A percentile compares a stretch with the other conserved stretches of the same genome.
Evolutionary conservation across 2,329 filamentous ascomycete species (phyloP).

Genomic region (Pochonia chlamydosporia): DNA sequence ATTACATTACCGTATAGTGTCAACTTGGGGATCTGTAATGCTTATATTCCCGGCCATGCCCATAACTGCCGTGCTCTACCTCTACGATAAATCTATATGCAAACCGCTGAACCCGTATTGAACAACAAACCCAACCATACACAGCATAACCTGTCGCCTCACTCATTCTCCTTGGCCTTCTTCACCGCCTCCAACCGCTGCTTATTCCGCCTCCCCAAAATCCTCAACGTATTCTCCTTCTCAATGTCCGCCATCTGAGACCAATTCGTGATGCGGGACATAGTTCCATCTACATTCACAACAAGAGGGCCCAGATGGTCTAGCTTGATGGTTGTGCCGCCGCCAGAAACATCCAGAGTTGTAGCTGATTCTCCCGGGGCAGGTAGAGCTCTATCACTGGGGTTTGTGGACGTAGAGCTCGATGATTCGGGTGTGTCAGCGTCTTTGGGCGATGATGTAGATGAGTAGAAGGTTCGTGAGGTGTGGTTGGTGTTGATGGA

Average conservation of each 20-base stretch:
- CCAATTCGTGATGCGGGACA: conserved; percentile 71
- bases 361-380: conserved; percentile 15
- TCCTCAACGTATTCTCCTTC: conserved; percentile 57
- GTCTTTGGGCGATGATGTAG: neutral
- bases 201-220: conserved; percentile 65
- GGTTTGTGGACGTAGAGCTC: conserved; percentile 5
- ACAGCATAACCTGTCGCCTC: too few relatives aligned
- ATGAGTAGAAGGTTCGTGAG: neutral
- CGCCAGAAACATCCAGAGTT: conserved; percentile 27
- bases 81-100: too few relatives aligned
- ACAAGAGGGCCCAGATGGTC: conserved; percentile 69
- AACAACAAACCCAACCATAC: too few relatives aligned
- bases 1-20: too few relatives aligned
- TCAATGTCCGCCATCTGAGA: conserved; percentile 63
- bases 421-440: neutral
- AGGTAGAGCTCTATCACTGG: conserved; percentile 17
- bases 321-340: conserved; percentile 43
- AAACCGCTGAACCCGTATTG: too few relatives aligned
- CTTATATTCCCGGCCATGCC: neutral
- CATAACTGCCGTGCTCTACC: too few relatives aligned
- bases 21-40: too few relatives aligned
- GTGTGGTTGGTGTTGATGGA: neutral
- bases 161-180: conserved; percentile 12
- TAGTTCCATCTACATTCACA: conserved; percentile 64
- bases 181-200: conserved; percentile 49